Evolutionary conservation across 2,329 filamentous ascomycete genomes (phyloP).

Genomic region (Aspergillus neoniger): DNA sequence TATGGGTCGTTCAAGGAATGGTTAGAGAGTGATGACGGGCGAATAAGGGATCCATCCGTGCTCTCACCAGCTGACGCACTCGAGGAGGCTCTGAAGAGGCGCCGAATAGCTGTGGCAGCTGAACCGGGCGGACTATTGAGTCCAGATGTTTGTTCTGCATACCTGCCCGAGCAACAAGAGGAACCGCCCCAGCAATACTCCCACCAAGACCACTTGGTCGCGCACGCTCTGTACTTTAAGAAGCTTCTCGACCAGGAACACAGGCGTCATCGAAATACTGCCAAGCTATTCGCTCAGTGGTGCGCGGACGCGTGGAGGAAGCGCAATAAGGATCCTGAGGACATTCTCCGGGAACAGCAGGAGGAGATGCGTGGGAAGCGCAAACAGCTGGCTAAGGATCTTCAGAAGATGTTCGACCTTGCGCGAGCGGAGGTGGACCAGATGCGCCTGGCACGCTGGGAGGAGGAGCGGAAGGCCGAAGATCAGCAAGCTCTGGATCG

Average conservation of each 20-base stretch:
- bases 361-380: conserved; percentile 69
- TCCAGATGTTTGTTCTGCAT: conserved; percentile 68
- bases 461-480: conserved; percentile 55
- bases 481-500: conserved; percentile 57
- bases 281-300: conserved; percentile 71
- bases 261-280: conserved; percentile 70
- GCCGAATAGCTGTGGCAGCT: conserved; percentile 70
- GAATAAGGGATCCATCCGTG: conserved; percentile 46
- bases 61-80: conserved; percentile 62
- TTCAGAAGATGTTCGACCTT: conserved; percentile 63
- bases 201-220: conserved; percentile 81
- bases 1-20: conserved; percentile 64
- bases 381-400: conserved; percentile 67
- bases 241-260: conserved; percentile 79
- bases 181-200: conserved; percentile 79
- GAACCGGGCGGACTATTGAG: conserved; percentile 76
- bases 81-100: conserved; percentile 69
- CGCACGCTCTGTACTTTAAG: conserved; percentile 77
- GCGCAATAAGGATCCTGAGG: conserved; percentile 58
- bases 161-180: conserved; percentile 70
- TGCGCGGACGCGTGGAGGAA: conserved; percentile 47
- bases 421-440: conserved; percentile 61
- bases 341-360: conserved; percentile 76
- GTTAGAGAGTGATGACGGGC: conserved; percentile 56
- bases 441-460: conserved; percentile 58